Evolutionary conservation across 768 basidiomycete genomes (phyloP), one percentile per base, ranked within the genome.

Genomic region (Russula olivacea): DNA sequence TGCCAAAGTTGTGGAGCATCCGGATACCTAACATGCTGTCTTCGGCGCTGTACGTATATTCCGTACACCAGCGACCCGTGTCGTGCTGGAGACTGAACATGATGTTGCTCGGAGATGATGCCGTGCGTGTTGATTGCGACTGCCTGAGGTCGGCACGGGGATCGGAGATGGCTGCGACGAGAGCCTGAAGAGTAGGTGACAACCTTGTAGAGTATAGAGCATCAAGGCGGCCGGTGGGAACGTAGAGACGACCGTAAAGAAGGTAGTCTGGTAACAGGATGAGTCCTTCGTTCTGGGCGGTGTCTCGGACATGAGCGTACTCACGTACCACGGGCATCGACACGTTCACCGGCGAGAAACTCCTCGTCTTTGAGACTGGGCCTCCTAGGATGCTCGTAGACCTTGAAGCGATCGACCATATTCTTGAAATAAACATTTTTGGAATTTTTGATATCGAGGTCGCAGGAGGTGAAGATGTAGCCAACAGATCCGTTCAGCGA

Each of bases 21-120:
- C 90, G 82, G 19, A 93, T 73, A 17, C 96, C 96, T 79, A 86
- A 88, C 93, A 98, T 96, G 21, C 87, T 86, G 69, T 98, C 96
- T 68, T 93, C 91, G 1, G 91, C 91, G 67, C 93, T 94, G 80
- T 89, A 98, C 2, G 89, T 90, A 68, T 96, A 98, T 73, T 98
- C 96, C 2, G 89, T 87, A 67, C 91, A 91, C 86, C 89, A 94
- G 68, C 89, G 85, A 3, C 95, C 96, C 10, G 89, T 83, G 71
- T 97, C 93, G 70, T 97, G 94, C 73, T 96, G 93, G 40, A 98
- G 74, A 66, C 83, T 91, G 69, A 98, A 73, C 82, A 97, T 87
- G 71, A 85, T 71, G 65, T 90, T 90, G 71, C 83, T 89, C 32
- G 72, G 66, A 45, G 63, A 78, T 76, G 67, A 81, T 79, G 54